These are phyloP conservation scores for Colletotrichum salicis DNA, from an alignment of 2,329 filamentous ascomycete genomes.

Conservation along the genomic window DNA sequence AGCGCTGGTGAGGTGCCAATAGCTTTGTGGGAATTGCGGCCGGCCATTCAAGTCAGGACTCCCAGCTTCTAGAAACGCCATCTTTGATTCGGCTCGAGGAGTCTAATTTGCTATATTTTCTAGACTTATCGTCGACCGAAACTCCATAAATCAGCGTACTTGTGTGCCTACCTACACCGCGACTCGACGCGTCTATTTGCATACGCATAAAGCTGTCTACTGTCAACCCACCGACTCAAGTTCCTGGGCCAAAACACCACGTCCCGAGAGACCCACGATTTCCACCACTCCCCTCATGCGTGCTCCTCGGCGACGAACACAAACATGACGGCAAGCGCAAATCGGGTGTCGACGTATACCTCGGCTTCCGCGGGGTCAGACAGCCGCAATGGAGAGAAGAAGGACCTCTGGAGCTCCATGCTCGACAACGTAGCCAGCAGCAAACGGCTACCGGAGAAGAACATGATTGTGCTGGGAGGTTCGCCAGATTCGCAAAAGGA, in stretches of 20 bases:
- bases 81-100: not conserved
- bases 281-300: constrained; percentile 17
- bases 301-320: constrained; percentile 10
- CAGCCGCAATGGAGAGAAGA: constrained; percentile 75
- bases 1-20: not conserved
- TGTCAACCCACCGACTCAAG: constrained; percentile 16
- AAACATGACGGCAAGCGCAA: constrained; percentile 62
- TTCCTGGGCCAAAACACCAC: constrained; percentile 4
- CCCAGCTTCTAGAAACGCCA: not conserved
- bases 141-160: not conserved
- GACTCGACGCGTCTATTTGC: constrained; percentile 32
- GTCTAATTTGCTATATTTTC: not conserved
- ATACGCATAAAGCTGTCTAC: constrained; percentile 29
- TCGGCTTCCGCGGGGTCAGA: constrained; percentile 64
- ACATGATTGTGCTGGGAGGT: constrained; percentile 84
- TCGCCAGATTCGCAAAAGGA: constrained; percentile 85
- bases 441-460: constrained; percentile 91
- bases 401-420: constrained; percentile 95
- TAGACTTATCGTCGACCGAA: not conserved
- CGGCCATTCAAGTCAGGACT: not conserved
- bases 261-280: constrained; percentile 17
- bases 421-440: constrained; percentile 89
- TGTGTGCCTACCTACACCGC: constrained; percentile 18
- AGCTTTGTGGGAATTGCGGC: not conserved
- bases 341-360: constrained; percentile 69